Conservation (phyloP, 768 basidiomycete genomes). For the Calocybe indica region DNA sequence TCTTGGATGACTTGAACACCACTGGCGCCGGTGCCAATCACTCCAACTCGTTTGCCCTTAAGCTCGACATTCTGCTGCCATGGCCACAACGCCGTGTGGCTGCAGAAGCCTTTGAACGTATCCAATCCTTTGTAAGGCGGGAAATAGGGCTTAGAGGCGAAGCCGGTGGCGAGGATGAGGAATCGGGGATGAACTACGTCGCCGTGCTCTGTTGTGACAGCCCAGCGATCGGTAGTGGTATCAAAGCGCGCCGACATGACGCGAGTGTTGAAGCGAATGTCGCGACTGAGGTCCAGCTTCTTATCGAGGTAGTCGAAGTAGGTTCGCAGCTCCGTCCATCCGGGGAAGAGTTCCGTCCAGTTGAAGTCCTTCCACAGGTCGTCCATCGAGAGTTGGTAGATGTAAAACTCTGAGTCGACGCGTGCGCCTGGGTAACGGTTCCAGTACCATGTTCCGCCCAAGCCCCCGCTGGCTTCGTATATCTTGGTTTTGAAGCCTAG, state of each 20-base stretch:
- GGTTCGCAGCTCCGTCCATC: conserved; percentile 5
- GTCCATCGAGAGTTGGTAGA: conserved; percentile 9
- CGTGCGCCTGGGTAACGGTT: conserved; percentile 10
- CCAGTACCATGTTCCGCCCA: conserved; percentile 13
- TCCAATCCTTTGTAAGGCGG: conserved; percentile 9
- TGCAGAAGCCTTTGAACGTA: conserved; percentile 7
- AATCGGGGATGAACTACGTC: conserved; percentile 4
- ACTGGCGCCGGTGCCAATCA: conserved; percentile 13
- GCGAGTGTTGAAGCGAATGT: conserved; percentile 9
- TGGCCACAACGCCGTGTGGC: conserved; percentile 12
- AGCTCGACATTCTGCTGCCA: conserved; percentile 4
- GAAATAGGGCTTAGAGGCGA: conserved; percentile 6
- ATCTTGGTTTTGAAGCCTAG: conserved; percentile 6
- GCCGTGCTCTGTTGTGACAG: conserved; percentile 5
- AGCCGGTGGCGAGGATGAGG: conserved; percentile 11
- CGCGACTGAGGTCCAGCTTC: conserved; percentile 7
- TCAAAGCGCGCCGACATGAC: conserved; percentile 9
- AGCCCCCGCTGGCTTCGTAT: conserved; percentile 8
- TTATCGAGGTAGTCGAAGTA: conserved; percentile 12
- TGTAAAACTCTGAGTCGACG: conserved; percentile 9
- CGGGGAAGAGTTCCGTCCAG: conserved; percentile 6
- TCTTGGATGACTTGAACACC: conserved; percentile 13
- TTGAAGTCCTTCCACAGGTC: conserved; percentile 8
- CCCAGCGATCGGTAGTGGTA: conserved; percentile 6
- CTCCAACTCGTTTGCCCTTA: conserved; percentile 11